Evolutionary conservation across 169 alveolate genomes (phyloP).

Genomic region (Cryptosporidium viatorum): DNA sequence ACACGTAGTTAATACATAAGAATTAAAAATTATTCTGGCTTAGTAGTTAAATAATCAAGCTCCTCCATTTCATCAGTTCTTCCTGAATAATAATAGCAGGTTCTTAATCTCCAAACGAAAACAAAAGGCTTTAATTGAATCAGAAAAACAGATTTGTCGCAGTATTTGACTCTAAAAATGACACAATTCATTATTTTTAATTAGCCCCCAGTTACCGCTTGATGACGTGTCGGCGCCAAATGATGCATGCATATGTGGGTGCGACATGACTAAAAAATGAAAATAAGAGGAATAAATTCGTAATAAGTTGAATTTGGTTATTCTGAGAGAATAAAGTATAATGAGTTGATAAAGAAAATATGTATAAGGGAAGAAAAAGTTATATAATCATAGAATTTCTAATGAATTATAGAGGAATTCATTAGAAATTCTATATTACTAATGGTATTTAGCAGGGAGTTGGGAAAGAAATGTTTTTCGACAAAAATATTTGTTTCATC

Average conservation of each 20-base stretch:
- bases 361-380: not conserved
- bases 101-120: not conserved
- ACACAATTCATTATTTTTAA: not conserved
- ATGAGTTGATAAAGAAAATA: not conserved
- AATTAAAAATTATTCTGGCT: not conserved
- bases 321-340: not conserved
- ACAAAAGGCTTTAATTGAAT: not conserved
- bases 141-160: not conserved
- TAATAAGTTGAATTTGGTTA: not conserved
- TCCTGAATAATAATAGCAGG: not conserved
- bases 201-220: not conserved
- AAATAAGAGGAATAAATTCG: not conserved
- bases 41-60: not conserved
- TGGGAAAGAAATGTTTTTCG: not conserved
- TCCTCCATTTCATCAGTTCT: not conserved
- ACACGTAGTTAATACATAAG: not conserved
- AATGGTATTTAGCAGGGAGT: not conserved
- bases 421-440: not conserved
- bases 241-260: not conserved
- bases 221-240: not conserved
- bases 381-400: not conserved
- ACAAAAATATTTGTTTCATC: not conserved
- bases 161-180: not conserved
- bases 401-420: not conserved
- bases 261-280: not conserved